Conservation (phyloP, 73 alveolate genomes). For the Symbiodinium pilosum region DNA sequence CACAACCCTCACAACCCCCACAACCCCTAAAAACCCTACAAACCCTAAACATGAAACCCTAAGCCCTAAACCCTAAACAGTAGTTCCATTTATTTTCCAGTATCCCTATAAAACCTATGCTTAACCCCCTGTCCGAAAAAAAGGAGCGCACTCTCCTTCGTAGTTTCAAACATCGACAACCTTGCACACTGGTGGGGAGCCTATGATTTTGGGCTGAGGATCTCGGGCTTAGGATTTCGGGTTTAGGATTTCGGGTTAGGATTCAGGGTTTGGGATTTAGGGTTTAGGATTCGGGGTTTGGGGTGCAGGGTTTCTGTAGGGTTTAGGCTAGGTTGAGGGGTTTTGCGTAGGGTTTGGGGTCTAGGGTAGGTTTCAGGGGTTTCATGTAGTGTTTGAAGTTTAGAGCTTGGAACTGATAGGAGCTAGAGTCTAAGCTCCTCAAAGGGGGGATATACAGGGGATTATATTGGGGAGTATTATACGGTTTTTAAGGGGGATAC, state of each 20-base stretch:
- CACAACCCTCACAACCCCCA: background rate
- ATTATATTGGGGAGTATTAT: too few relatives aligned
- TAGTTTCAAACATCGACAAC: conserved; percentile 80
- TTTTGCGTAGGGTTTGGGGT: too few relatives aligned
- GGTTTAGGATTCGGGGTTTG: background rate
- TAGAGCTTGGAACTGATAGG: too few relatives aligned
- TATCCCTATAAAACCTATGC: background rate
- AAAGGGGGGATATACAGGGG: too few relatives aligned
- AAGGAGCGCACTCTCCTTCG: conserved; percentile 65
- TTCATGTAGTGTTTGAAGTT: too few relatives aligned
- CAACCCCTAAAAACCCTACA: background rate
- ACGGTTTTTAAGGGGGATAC: too few relatives aligned
- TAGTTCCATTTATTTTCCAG: too few relatives aligned
- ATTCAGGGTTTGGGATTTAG: background rate
- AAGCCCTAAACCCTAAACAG: background rate
- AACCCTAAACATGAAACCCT: background rate
- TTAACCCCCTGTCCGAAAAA: background rate
- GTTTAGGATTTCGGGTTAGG: background rate
- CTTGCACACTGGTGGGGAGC: conserved; percentile 46
- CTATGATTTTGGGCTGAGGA: background rate
- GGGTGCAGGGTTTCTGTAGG: too few relatives aligned
- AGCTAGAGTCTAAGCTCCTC: too few relatives aligned
- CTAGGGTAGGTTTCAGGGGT: too few relatives aligned
- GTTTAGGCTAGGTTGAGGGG: too few relatives aligned
- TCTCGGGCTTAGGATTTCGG: background rate